Conservation (phyloP, 2,329 filamentous ascomycete genomes). For the Ceratocystis variospora region DNA sequence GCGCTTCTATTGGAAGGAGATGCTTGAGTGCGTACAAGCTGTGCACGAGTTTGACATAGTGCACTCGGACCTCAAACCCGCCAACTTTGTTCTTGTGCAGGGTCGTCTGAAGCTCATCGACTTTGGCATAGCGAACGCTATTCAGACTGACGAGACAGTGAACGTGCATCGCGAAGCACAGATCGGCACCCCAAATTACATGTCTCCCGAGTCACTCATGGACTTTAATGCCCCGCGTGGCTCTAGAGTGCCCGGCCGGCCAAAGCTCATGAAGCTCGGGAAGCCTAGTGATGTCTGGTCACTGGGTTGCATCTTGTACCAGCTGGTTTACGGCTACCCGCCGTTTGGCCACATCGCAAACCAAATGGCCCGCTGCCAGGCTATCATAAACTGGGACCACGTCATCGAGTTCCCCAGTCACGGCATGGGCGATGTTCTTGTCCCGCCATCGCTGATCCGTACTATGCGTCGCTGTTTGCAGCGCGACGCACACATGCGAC, state of each 20-base stretch:
- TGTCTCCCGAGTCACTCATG: conserved; percentile 88
- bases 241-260: conserved; percentile 29
- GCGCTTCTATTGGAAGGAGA: conserved; percentile 98
- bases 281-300: conserved; percentile 96
- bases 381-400: conserved; percentile 68
- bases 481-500: conserved; percentile 47
- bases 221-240: conserved; percentile 60
- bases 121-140: conserved; percentile 96
- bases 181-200: conserved; percentile 94
- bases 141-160: conserved; percentile 86
- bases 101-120: conserved; percentile 91
- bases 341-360: conserved; percentile 88
- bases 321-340: conserved; percentile 94
- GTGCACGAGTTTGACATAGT: conserved; percentile 88
- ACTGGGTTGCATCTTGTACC: conserved; percentile 89
- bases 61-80: conserved; percentile 91
- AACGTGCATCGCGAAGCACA: conserved; percentile 95
- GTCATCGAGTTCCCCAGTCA: conserved; percentile 56
- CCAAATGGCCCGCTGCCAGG: conserved; percentile 72
- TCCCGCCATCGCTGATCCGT: conserved; percentile 44
- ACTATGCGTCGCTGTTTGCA: conserved; percentile 51
- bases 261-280: conserved; percentile 85
- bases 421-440: conserved; percentile 50
- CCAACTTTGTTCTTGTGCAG: conserved; percentile 88
- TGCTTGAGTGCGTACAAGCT: conserved; percentile 86